Evolutionary conservation across 176 grass and related monocot species (phyloP).

Genomic region (Lolium perenne): DNA sequence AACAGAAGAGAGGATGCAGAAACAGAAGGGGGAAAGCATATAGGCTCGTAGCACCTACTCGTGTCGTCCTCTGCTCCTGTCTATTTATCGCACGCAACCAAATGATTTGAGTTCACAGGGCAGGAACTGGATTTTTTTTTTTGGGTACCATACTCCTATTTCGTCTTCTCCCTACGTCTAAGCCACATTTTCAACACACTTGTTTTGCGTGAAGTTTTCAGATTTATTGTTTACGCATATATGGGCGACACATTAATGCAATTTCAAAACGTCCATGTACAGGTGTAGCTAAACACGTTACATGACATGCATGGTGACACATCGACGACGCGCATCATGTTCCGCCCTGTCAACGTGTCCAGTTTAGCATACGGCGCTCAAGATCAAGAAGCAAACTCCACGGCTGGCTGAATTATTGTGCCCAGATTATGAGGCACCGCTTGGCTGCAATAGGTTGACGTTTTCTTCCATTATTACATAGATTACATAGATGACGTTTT

Average conservation of each 20-base stretch:
- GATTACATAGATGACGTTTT: background rate
- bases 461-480: background rate
- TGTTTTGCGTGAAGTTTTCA: background rate
- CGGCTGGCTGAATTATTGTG: constrained; percentile 22
- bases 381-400: background rate
- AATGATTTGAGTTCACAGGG: background rate
- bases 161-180: background rate
- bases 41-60: too few species aligned
- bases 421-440: background rate
- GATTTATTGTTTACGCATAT: background rate
- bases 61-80: background rate
- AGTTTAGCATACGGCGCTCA: background rate
- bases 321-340: background rate
- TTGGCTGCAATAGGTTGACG: background rate
- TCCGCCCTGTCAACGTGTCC: constrained; percentile 6
- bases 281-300: background rate
- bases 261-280: background rate
- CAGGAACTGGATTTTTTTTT: background rate
- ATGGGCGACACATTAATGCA: background rate
- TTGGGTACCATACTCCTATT: background rate
- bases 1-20: background rate
- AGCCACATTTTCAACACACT: background rate
- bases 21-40: background rate
- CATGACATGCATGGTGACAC: constrained; percentile 26
- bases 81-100: background rate